Evolutionary conservation across 1,284 basidiomycete species (phyloP).

Genomic region (Gomphus sp.): DNA sequence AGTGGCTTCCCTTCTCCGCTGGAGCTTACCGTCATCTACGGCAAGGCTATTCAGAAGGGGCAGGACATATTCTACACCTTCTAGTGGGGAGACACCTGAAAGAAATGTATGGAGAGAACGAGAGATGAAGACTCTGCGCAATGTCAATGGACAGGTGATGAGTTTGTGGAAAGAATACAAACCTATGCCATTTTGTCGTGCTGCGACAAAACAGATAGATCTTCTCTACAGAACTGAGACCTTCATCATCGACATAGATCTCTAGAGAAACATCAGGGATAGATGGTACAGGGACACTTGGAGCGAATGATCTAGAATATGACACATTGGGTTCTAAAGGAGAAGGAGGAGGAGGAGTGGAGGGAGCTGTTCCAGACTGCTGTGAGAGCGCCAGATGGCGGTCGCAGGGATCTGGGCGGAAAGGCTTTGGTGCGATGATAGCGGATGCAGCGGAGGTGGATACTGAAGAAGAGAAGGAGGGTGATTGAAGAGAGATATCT

Average conservation of each 20-base stretch:
- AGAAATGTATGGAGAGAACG: slow-evolving; percentile 70
- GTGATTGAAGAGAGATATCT: background rate
- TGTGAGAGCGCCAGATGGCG: background rate
- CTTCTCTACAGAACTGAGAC: slow-evolving; percentile 79
- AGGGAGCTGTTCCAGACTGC: background rate
- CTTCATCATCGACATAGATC: slow-evolving; percentile 59
- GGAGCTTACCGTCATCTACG: slow-evolving; percentile 69
- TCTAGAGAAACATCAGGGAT: slow-evolving; percentile 27
- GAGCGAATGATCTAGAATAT: background rate
- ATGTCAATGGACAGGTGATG: background rate
- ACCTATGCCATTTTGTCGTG: slow-evolving; percentile 72
- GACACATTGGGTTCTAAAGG: background rate
- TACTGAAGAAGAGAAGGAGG: background rate
- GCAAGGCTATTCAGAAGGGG: slow-evolving; percentile 84
- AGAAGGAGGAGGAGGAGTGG: background rate
- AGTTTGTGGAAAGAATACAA: background rate
- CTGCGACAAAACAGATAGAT: slow-evolving; percentile 92
- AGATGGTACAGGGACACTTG: background rate
- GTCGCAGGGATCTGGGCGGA: background rate
- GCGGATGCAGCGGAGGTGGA: background rate
- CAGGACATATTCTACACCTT: slow-evolving; percentile 91
- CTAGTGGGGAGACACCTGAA: slow-evolving; percentile 70
- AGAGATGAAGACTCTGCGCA: slow-evolving; percentile 67
- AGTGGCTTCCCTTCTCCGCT: background rate
- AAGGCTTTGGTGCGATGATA: background rate